Evolutionary conservation across 2,329 filamentous ascomycete genomes (phyloP).

Genomic region (Diaporthe ampelina): DNA sequence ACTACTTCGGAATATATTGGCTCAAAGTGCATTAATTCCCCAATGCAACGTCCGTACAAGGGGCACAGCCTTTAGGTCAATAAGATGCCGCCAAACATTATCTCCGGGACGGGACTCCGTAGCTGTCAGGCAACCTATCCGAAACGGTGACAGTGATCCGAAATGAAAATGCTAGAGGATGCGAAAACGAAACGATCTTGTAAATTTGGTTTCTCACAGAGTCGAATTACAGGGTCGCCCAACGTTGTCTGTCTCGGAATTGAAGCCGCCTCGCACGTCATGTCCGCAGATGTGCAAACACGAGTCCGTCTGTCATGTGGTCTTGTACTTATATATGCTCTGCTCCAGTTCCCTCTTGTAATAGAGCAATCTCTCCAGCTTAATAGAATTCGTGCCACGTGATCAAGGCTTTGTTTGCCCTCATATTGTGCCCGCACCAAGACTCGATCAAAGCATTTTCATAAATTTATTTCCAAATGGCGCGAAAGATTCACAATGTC

Average conservation of each 20-base stretch:
- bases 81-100: neutral
- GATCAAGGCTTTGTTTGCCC: neutral
- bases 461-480: neutral
- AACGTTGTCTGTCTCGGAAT: neutral
- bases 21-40: neutral
- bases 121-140: neutral
- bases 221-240: neutral
- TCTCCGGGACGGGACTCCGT: conserved; percentile 8
- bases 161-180: no score
- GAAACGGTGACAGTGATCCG: neutral
- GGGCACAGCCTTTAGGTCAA: neutral
- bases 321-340: neutral
- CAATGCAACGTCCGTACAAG: neutral
- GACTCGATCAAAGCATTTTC: neutral
- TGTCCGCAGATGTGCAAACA: neutral
- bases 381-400: neutral
- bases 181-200: neutral
- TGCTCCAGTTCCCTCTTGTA: no score
- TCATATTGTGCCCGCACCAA: no score
- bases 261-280: neutral
- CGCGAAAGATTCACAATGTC: neutral
- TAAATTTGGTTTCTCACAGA: neutral
- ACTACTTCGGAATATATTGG: neutral
- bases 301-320: no score
- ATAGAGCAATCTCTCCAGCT: neutral